Conservation (phyloP, 2,329 filamentous ascomycete species). For the Aspergillus quadricinctus region DNA sequence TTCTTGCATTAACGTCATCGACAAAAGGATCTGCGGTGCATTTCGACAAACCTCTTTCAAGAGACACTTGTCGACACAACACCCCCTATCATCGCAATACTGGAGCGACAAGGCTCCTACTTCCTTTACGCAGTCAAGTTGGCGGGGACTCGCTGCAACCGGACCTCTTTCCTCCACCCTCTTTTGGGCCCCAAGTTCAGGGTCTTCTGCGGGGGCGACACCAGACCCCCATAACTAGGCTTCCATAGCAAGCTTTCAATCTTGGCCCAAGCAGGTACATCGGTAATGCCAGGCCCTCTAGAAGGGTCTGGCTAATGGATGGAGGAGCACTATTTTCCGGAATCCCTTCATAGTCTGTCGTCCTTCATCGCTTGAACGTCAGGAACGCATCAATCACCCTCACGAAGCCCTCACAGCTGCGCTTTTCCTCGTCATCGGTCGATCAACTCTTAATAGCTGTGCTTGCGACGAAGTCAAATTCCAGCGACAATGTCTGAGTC, state of each 20-base stretch:
- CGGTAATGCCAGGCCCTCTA: constrained; percentile 39
- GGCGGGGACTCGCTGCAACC: constrained; percentile 73
- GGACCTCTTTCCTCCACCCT: constrained; percentile 75
- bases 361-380: constrained; percentile 12
- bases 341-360: constrained; percentile 20
- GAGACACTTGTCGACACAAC: constrained; percentile 11
- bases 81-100: constrained; percentile 24
- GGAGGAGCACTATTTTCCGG: constrained; percentile 29
- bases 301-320: constrained; percentile 42
- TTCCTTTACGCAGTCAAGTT: constrained; percentile 71
- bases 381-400: not conserved
- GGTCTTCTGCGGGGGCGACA: constrained; percentile 95
- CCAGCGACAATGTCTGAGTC: constrained; percentile 45
- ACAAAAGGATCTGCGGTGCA: constrained; percentile 8
- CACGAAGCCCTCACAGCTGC: not conserved
- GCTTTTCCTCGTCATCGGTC: not conserved
- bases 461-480: not conserved
- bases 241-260: constrained; percentile 25
- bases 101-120: constrained; percentile 40
- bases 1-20: constrained; percentile 7
- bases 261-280: constrained; percentile 35
- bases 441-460: not conserved
- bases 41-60: constrained; percentile 10
- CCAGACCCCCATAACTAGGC: constrained; percentile 92
- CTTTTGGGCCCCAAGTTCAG: constrained; percentile 87